Evolutionary conservation across 345 rosid genomes (phyloP).

Genomic region (Brassica juncea): DNA sequence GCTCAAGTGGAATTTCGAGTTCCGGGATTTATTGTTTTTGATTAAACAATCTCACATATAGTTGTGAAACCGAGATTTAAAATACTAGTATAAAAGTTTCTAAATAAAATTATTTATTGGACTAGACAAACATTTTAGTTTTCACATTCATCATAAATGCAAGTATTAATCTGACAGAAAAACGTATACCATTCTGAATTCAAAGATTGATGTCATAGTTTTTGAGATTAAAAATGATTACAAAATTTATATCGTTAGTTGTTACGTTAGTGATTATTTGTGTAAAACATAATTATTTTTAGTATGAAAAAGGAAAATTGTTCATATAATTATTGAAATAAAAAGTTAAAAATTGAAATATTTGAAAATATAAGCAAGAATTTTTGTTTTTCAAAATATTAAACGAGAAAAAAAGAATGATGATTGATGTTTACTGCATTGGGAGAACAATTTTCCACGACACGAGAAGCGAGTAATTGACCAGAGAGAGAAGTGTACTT

Average conservation of each 20-base stretch:
- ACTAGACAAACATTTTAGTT: constrained; percentile 21
- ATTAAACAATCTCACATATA: constrained; percentile 23
- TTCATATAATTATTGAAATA: background rate
- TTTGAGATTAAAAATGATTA: background rate
- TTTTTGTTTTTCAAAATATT: background rate
- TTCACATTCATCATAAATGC: constrained; percentile 1
- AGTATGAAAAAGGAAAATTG: background rate
- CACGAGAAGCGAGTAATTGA: constrained; percentile 45
- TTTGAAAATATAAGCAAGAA: background rate
- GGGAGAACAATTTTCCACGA: constrained; percentile 34
- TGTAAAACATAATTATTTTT: background rate
- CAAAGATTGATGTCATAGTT: background rate
- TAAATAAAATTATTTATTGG: background rate
- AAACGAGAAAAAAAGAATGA: background rate
- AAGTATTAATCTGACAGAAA: background rate
- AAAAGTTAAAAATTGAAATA: background rate
- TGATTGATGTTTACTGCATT: constrained; percentile 36
- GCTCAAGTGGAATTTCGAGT: constrained; percentile 34
- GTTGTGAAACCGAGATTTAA: background rate
- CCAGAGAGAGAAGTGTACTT: constrained; percentile 35
- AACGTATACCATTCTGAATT: background rate
- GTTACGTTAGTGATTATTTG: background rate
- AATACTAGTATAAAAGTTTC: background rate
- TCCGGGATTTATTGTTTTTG: constrained; percentile 27
- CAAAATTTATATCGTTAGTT: too few species aligned